A percentile compares a stretch with the other conserved stretches of the same genome.
Evolutionary conservation across 306 rosid genomes (phyloP).

Genomic region (Medicago lupulina): DNA sequence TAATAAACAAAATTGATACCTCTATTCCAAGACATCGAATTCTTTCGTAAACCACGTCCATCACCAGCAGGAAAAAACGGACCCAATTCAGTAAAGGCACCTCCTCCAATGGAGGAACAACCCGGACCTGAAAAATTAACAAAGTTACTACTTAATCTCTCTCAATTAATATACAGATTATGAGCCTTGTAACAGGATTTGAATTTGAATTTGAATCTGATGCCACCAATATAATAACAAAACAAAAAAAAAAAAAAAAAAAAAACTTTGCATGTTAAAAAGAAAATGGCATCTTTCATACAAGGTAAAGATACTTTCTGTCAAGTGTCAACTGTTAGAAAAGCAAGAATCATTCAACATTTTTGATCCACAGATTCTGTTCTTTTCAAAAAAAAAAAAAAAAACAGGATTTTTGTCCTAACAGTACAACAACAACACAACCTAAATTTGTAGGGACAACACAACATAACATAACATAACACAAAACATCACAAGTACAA

Average conservation of each 20-base stretch:
- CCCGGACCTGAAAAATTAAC: constrained; percentile 74
- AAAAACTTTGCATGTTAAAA: neutral
- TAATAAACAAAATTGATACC: constrained; percentile 46
- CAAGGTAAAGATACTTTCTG: neutral
- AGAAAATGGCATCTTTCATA: neutral
- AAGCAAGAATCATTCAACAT: constrained; percentile 15
- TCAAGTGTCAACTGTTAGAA: neutral
- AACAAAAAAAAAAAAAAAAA: neutral
- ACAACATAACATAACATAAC: neutral
- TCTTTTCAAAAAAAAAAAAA: neutral
- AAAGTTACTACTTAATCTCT: constrained; percentile 4
- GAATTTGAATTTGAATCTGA: neutral
- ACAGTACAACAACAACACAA: constrained; percentile 1
- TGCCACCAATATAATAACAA: neutral
- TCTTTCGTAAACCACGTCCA: constrained; percentile 78
- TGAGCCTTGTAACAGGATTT: neutral
- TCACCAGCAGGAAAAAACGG: constrained; percentile 87
- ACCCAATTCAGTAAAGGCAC: constrained; percentile 92
- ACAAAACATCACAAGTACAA: neutral
- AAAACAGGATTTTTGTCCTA: neutral
- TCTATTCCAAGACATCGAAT: constrained; percentile 80
- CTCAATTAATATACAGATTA: constrained; percentile 11
- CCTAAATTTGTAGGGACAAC: constrained; percentile 34
- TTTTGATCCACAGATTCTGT: neutral
- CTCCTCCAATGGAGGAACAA: constrained; percentile 91